Percentiles rank a stretch among this genome's conserved stretches.
Conservation (phyloP, 78 protist genomes). For the Bodo saltans region DNA sequence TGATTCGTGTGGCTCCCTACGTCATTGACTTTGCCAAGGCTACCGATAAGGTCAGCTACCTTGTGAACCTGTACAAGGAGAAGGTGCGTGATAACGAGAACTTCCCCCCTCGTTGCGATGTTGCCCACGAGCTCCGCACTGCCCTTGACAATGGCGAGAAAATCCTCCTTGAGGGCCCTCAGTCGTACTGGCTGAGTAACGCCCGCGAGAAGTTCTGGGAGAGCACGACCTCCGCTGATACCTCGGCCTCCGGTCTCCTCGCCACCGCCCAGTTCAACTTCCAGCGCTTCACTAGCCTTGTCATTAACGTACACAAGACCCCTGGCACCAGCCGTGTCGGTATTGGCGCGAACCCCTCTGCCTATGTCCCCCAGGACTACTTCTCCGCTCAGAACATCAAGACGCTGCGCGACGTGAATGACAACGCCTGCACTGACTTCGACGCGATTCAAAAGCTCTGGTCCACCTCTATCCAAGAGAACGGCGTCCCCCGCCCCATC, state of each 20-base stretch:
- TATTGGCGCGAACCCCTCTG: constrained; percentile 31
- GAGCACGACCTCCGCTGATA: constrained; percentile 20
- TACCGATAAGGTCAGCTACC: constrained; percentile 16
- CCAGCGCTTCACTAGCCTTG: background rate
- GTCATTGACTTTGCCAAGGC: constrained; percentile 32
- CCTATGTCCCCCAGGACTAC: constrained; percentile 39
- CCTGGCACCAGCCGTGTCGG: constrained; percentile 31
- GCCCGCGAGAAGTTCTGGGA: constrained; percentile 40
- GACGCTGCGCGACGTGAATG: constrained; percentile 6
- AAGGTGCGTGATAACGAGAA: background rate
- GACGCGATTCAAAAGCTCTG: background rate
- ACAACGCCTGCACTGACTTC: background rate
- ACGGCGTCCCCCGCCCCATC: constrained; percentile 8
- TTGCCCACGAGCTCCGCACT: constrained; percentile 7
- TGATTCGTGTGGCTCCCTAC: background rate
- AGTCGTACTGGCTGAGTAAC: constrained; percentile 31
- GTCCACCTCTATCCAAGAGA: background rate
- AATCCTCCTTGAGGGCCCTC: constrained; percentile 33
- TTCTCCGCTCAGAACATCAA: background rate
- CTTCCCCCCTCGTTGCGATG: constrained; percentile 31
- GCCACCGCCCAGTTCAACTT: constrained; percentile 21
- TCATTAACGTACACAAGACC: constrained; percentile 32
- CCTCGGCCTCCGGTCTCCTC: constrained; percentile 20
- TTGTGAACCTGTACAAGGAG: constrained; percentile 11
- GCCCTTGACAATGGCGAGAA: background rate